Conservation (phyloP, 495 filamentous ascomycete genomes). For the Neurospora sp. region DNA sequence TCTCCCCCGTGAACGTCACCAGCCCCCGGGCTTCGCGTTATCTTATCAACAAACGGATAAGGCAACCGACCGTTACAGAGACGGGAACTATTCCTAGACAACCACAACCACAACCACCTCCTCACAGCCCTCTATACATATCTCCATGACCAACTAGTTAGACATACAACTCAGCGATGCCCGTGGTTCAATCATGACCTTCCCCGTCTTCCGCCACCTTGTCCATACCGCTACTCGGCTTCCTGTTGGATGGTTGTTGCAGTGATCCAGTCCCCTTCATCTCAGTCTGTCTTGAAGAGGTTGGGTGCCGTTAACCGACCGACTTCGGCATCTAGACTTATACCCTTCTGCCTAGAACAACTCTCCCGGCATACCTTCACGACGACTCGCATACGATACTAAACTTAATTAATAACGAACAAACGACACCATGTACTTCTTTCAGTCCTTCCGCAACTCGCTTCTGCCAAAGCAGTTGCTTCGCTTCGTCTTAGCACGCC, state of each 20-base stretch:
- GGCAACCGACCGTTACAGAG: not conserved
- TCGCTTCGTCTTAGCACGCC: conserved; percentile 65
- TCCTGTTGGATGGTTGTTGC: not conserved
- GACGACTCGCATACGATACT: not conserved
- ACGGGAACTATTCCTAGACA: not conserved
- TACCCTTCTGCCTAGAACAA: not conserved
- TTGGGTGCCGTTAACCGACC: not conserved
- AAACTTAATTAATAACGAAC: not conserved
- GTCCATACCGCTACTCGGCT: conserved; percentile 1
- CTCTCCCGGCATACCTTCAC: not conserved
- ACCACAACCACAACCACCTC: not conserved
- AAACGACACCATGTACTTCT: conserved; percentile 37
- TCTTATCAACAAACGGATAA: conserved; percentile 1
- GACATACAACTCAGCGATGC: not conserved
- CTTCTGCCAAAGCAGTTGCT: conserved; percentile 75
- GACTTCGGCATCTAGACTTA: not conserved
- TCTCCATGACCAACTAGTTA: not conserved
- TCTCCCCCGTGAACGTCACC: not conserved
- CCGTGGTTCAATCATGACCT: not conserved
- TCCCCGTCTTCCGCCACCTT: not conserved
- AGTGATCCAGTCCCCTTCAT: not conserved
- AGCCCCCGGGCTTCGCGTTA: not conserved
- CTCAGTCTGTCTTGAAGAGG: not conserved
- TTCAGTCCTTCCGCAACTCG: conserved; percentile 49
- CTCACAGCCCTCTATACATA: not conserved